Evolutionary conservation across 805 yeast species (phyloP).

Genomic region (Huiozyma sinensis): DNA sequence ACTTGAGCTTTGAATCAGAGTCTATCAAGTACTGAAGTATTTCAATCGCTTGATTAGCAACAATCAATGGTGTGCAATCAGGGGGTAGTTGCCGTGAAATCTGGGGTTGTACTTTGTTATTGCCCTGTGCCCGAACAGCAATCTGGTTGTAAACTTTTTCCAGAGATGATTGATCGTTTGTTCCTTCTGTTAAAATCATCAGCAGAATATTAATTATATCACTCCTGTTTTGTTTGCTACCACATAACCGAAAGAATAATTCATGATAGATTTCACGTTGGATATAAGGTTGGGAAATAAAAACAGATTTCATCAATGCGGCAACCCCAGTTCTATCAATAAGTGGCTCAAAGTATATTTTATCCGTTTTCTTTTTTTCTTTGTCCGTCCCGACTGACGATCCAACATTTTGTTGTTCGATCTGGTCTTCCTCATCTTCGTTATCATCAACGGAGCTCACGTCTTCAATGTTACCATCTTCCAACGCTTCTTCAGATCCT

Average conservation of each 20-base stretch:
- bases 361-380: slow-evolving; percentile 6
- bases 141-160: slow-evolving; percentile 53
- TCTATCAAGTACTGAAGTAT: slow-evolving; percentile 62
- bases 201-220: slow-evolving; percentile 63
- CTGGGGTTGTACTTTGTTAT: slow-evolving; percentile 7
- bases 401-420: background rate
- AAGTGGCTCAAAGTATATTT: slow-evolving; percentile 46
- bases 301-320: slow-evolving; percentile 57
- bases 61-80: slow-evolving; percentile 55
- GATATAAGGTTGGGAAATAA: slow-evolving; percentile 56
- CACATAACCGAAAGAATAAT: slow-evolving; percentile 55
- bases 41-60: slow-evolving; percentile 71
- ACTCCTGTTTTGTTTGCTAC: slow-evolving; percentile 65
- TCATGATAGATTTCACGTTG: slow-evolving; percentile 56
- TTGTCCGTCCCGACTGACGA: background rate
- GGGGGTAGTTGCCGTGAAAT: slow-evolving; percentile 34
- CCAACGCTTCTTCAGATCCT: slow-evolving; percentile 9
- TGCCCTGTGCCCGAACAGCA: slow-evolving; percentile 36
- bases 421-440: background rate
- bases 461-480: slow-evolving; percentile 5
- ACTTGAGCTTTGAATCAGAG: slow-evolving; percentile 53
- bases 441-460: slow-evolving; percentile 7
- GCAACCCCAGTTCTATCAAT: slow-evolving; percentile 70
- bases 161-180: slow-evolving; percentile 45
- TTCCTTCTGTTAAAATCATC: slow-evolving; percentile 68